Conservation (phyloP, 306 rosid genomes). For the Dalbergia cultrata region DNA sequence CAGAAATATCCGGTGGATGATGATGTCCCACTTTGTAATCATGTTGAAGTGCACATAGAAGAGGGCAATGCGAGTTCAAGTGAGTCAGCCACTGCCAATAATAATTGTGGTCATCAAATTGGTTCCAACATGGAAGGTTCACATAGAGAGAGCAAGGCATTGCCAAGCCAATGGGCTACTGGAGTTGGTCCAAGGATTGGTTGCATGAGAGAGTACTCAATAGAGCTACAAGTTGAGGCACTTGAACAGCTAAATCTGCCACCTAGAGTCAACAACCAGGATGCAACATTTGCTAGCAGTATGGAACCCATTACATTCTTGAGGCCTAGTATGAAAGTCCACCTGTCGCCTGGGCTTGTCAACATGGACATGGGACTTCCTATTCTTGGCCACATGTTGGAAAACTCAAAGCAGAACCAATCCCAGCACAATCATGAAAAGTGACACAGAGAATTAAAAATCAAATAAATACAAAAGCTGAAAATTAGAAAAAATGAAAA, state of each 20-base stretch:
- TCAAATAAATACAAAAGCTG: too few species aligned
- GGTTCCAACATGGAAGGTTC: slow-evolving; percentile 40
- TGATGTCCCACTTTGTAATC: slow-evolving; percentile 56
- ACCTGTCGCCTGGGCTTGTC: slow-evolving; percentile 65
- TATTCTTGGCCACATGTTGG: slow-evolving; percentile 51
- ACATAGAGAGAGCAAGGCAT: slow-evolving; percentile 22
- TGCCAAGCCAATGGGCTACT: slow-evolving; percentile 70
- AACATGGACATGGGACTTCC: slow-evolving; percentile 64
- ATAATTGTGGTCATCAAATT: not conserved
- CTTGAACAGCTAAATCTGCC: slow-evolving; percentile 69
- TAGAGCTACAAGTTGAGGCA: slow-evolving; percentile 65
- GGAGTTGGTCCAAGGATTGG: slow-evolving; percentile 73
- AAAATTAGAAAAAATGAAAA: too few species aligned
- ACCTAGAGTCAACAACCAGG: slow-evolving; percentile 41
- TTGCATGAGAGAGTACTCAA: slow-evolving; percentile 71
- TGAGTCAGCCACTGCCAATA: slow-evolving; percentile 30
- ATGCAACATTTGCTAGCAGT: slow-evolving; percentile 26
- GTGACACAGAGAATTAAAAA: not conserved
- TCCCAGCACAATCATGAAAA: too few species aligned
- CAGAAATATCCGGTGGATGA: slow-evolving; percentile 79
- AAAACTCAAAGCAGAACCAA: not conserved
- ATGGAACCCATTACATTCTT: slow-evolving; percentile 71
- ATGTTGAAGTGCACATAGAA: not conserved
- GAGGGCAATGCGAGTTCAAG: slow-evolving; percentile 25
- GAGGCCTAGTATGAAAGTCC: slow-evolving; percentile 69